Conservation (phyloP, 2,329 filamentous ascomycete species). For the Malbranchea cinnamomea region DNA sequence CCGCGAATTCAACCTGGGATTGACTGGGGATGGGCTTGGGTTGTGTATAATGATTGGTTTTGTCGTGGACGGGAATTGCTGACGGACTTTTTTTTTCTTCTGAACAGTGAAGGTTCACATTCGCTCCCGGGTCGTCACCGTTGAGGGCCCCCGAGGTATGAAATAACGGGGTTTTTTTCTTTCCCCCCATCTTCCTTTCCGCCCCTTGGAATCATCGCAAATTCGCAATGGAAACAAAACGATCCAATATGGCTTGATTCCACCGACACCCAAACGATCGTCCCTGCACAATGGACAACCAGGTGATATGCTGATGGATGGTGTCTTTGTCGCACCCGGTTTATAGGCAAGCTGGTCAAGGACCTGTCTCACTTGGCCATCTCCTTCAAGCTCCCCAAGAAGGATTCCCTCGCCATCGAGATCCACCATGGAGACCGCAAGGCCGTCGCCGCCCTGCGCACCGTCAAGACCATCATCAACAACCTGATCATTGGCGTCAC, state of each 20-base stretch:
- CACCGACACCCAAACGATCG: not conserved
- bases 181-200: not conserved
- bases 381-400: slow-evolving; percentile 79
- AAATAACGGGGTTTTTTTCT: no score
- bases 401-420: slow-evolving; percentile 85
- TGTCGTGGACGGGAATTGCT: no score
- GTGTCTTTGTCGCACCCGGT: slow-evolving; percentile 6
- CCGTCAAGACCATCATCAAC: slow-evolving; percentile 94
- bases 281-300: slow-evolving; percentile 9
- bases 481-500: slow-evolving; percentile 98
- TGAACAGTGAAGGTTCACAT: slow-evolving; percentile 86
- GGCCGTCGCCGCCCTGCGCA: slow-evolving; percentile 94
- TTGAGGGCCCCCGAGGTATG: slow-evolving; percentile 88
- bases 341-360: slow-evolving; percentile 81
- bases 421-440: slow-evolving; percentile 98
- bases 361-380: slow-evolving; percentile 92
- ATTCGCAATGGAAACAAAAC: no score
- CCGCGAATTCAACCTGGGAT: no score
- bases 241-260: no score
- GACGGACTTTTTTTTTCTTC: slow-evolving; percentile 14
- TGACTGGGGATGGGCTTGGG: no score
- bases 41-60: no score
- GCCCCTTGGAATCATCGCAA: slow-evolving; percentile 12
- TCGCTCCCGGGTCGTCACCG: slow-evolving; percentile 91
- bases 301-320: not conserved